Evolutionary conservation across 1,139 yeast species (phyloP).

Genomic region (Candida frijolesensis): DNA sequence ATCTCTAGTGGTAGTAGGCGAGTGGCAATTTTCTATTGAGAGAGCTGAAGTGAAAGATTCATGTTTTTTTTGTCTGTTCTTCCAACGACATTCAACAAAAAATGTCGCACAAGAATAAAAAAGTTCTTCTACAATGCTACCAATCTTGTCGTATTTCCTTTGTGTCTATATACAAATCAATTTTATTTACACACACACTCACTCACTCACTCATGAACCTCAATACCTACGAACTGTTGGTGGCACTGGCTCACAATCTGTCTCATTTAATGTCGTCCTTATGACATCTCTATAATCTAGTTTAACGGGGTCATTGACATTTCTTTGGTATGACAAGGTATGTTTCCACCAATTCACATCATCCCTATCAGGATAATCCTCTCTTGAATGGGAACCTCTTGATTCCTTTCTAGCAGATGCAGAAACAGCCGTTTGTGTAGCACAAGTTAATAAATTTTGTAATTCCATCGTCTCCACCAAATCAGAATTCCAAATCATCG

Average conservation of each 20-base stretch:
- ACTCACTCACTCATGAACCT: too few species aligned
- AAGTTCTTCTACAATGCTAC: not conserved
- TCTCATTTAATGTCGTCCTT: slow-evolving; percentile 80
- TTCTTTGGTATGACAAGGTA: slow-evolving; percentile 86
- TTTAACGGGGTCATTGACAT: slow-evolving; percentile 67
- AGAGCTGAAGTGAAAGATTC: not conserved
- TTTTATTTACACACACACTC: too few species aligned
- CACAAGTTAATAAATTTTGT: slow-evolving; percentile 95
- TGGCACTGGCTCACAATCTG: slow-evolving; percentile 92
- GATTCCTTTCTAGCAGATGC: slow-evolving; percentile 97
- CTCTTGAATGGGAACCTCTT: slow-evolving; percentile 99
- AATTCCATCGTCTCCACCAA: slow-evolving; percentile 93
- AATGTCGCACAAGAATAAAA: not conserved
- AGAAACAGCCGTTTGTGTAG: slow-evolving; percentile 90
- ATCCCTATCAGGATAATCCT: slow-evolving; percentile 94
- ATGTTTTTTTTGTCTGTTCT: not conserved
- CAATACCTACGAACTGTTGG: slow-evolving; percentile 94
- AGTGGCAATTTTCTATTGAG: slow-evolving; percentile 2
- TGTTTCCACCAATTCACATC: slow-evolving; percentile 98
- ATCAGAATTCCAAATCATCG: slow-evolving; percentile 98
- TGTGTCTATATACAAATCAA: too few species aligned
- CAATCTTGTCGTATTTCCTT: not conserved
- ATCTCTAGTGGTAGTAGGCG: not conserved
- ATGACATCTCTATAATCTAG: slow-evolving; percentile 88
- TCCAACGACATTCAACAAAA: not conserved